Base-by-base conservation (phyloP, 2,329 filamentous ascomycete genomes). In the Xylaria sp. region DNA sequence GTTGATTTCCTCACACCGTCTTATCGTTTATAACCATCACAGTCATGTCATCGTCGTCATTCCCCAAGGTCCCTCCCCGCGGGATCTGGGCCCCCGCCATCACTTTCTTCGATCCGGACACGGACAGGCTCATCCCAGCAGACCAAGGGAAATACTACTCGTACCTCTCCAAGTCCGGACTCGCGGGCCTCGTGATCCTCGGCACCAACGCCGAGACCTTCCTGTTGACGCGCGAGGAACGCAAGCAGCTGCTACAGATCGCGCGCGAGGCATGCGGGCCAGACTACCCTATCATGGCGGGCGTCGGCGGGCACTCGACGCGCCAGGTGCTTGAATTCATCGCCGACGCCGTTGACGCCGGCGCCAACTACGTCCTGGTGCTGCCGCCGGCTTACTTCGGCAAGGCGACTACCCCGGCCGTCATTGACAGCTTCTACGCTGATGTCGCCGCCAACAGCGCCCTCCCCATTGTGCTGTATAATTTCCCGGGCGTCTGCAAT, bases 401-500 rank as follows among this genome's bases (percentile, higher is more conserved):
- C 73, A 90, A 89, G 78, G 85, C 86, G 15, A 90, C 88, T 3
- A 87, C 85, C 3, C 82, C 84, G 23, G 82, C 80, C 13, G 87
- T 91, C 28, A 82, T 91, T 34, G 84, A 86, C 74, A 80, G 82
- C 58, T 92, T 91, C 81, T 91, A 86, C 74, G 80, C 80, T 56
- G 85, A 90, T 37, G 81, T 91, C 3, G 87, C 88, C 0, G 78
- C 78, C n/a, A 78, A 81, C 59, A 83, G 82, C 1, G 79, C 84
- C 1, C 78, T 92, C 2, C 89, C 89, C 0, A 82, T 91, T 39
- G 84, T 92, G 50, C 79, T 92, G 15, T 91, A 91, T 79, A 91
- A 92, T 78, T 92, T 92, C 80, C 90, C 90, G 0, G 88, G 83
- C 13, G 89, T 92, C 23, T 91, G 88, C 75, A 90, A 90, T 71